Evolutionary conservation across 148 eudicot genomes (phyloP).

Genomic region (Camellia sinensis): DNA sequence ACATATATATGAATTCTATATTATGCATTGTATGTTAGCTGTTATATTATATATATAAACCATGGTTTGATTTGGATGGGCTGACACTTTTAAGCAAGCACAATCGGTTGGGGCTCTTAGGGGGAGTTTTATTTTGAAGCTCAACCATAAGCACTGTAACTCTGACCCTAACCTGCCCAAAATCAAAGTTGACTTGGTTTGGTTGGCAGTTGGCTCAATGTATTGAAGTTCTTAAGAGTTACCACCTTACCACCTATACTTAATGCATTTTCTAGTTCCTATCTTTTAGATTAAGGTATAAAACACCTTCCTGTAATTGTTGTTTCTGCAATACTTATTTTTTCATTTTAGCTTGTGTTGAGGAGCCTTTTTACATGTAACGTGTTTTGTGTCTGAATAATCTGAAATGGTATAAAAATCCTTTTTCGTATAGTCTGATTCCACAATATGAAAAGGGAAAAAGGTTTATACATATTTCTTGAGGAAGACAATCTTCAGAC

Average conservation of each 20-base stretch:
- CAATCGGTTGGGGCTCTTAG: background rate
- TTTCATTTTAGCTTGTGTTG: background rate
- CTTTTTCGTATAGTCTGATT: background rate
- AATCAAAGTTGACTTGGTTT: background rate
- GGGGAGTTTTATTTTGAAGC: background rate
- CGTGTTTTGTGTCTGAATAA: background rate
- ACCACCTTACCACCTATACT: background rate
- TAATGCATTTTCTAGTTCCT: background rate
- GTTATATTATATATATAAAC: background rate
- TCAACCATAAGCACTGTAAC: background rate
- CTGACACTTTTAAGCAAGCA: background rate
- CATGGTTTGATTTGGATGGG: background rate
- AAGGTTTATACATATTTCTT: background rate
- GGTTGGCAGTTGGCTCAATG: background rate
- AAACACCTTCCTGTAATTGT: background rate
- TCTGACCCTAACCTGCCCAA: background rate
- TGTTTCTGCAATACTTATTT: background rate
- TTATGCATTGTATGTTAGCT: background rate
- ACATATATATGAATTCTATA: background rate
- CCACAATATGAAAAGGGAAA: background rate
- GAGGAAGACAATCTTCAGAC: background rate
- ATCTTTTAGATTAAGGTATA: background rate
- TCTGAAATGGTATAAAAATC: background rate
- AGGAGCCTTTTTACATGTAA: background rate
- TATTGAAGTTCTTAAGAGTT: background rate